Conservation (phyloP, 2,329 filamentous ascomycete species). For the Pseudogymnoascus pannorum region DNA sequence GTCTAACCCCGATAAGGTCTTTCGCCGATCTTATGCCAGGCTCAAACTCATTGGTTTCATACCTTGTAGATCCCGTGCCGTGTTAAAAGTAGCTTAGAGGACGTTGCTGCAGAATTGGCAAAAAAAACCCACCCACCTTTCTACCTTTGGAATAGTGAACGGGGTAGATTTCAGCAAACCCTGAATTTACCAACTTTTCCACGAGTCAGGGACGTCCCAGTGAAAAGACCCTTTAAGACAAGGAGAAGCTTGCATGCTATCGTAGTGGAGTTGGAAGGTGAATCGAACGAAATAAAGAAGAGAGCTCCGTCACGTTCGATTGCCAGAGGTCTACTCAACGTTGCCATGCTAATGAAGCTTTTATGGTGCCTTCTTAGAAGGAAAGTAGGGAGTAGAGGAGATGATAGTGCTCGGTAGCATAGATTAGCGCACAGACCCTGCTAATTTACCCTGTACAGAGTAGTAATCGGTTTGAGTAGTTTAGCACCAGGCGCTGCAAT, state of each 20-base stretch:
- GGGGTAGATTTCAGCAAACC: background rate
- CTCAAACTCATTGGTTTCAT: background rate
- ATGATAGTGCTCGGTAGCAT: too few species aligned
- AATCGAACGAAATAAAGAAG: background rate
- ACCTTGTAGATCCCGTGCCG: background rate
- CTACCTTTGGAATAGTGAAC: background rate
- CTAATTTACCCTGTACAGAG: background rate
- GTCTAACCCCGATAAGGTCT: background rate
- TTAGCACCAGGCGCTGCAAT: background rate
- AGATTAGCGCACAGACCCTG: background rate
- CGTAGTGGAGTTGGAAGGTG: background rate
- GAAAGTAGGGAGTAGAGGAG: background rate
- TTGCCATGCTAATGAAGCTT: background rate
- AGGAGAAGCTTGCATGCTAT: background rate
- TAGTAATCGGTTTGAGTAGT: too few species aligned
- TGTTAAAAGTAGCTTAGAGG: background rate
- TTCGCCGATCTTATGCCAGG: background rate
- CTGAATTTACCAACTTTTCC: background rate
- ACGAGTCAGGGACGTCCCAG: background rate
- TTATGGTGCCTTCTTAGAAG: background rate
- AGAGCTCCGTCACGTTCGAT: background rate
- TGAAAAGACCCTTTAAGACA: too few species aligned
- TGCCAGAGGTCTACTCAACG: background rate
- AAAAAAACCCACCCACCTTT: too few species aligned
- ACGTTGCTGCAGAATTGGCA: background rate